Conservation (phyloP, 768 basidiomycete species). For the Trametes cingulata region DNA sequence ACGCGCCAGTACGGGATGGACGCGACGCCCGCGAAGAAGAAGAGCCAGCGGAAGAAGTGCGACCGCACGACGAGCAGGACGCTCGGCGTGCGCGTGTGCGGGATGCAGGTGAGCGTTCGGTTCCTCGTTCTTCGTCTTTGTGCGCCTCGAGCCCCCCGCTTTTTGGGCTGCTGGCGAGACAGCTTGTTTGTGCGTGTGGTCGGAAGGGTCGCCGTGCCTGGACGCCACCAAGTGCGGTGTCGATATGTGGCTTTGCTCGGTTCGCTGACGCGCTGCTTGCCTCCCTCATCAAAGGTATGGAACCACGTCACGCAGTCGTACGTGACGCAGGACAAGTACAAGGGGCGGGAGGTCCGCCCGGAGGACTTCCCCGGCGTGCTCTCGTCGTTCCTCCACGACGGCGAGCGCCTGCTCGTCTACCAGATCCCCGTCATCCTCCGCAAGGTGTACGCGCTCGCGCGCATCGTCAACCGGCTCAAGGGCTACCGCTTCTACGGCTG, state of each 20-base stretch:
- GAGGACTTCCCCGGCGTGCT: constrained; percentile 84
- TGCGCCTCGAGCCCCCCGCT: not conserved
- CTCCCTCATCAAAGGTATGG: constrained; percentile 89
- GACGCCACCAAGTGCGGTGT: not conserved
- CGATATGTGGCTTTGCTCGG: constrained; percentile 1
- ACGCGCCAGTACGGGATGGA: constrained; percentile 98
- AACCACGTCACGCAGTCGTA: constrained; percentile 83
- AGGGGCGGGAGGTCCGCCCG: constrained; percentile 84
- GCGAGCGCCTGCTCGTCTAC: constrained; percentile 78
- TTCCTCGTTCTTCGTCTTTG: not conserved
- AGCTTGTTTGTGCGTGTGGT: constrained; percentile 17
- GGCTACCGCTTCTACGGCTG: constrained; percentile 99
- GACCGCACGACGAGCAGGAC: constrained; percentile 91
- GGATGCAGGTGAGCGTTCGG: constrained; percentile 85
- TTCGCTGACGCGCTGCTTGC: constrained; percentile 7
- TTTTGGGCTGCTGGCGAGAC: not conserved
- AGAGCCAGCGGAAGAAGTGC: constrained; percentile 98
- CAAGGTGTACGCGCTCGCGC: constrained; percentile 91
- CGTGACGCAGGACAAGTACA: constrained; percentile 94
- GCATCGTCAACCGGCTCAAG: constrained; percentile 83
- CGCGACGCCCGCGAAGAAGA: constrained; percentile 90
- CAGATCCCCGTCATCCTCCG: constrained; percentile 91
- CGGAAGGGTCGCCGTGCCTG: constrained; percentile 3
- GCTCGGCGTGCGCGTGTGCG: constrained; percentile 91
- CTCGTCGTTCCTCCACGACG: constrained; percentile 82